A percentile compares a stretch with the other conserved stretches of the same genome.
Evolutionary conservation across 192 early-diverging fungal species (phyloP).

Genomic region (Funneliformis mosseae): DNA sequence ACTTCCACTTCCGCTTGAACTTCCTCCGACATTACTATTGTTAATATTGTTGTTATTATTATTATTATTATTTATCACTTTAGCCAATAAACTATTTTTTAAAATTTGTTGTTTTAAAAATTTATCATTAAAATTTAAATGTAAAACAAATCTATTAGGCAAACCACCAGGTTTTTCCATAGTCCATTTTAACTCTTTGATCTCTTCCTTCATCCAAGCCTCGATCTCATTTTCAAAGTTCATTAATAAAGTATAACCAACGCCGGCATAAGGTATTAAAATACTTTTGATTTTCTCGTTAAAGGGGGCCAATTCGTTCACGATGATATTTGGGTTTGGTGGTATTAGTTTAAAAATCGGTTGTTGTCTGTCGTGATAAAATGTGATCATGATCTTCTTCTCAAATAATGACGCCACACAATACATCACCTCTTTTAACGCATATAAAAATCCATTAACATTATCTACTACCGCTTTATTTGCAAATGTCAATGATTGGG

Average conservation of each 20-base stretch:
- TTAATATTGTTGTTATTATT: background rate
- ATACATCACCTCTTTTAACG: constrained; percentile 9
- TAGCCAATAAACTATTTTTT: constrained; percentile 6
- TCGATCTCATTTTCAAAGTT: constrained; percentile 16
- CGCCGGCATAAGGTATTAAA: constrained; percentile 12
- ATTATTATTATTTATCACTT: background rate
- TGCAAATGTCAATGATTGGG: background rate
- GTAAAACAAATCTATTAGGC: constrained; percentile 22
- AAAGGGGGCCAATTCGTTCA: constrained; percentile 12
- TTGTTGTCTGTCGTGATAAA: constrained; percentile 19
- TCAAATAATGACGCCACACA: constrained; percentile 2
- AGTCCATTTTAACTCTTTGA: background rate
- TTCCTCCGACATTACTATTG: too few relatives aligned
- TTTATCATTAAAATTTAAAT: constrained; percentile 24
- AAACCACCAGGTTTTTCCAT: constrained; percentile 6
- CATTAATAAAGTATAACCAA: constrained; percentile 24
- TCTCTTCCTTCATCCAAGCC: background rate
- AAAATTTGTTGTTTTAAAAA: constrained; percentile 30
- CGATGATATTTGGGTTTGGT: background rate
- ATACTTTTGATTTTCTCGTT: background rate
- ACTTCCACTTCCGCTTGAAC: background rate
- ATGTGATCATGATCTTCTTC: constrained; percentile 4
- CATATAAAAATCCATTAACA: constrained; percentile 19
- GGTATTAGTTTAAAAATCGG: constrained; percentile 14
- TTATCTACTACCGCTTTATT: constrained; percentile 18